These are phyloP conservation scores for Liriodendron chinense DNA, from an alignment of 164 flowering plant genomes.

Conservation along the genomic window DNA sequence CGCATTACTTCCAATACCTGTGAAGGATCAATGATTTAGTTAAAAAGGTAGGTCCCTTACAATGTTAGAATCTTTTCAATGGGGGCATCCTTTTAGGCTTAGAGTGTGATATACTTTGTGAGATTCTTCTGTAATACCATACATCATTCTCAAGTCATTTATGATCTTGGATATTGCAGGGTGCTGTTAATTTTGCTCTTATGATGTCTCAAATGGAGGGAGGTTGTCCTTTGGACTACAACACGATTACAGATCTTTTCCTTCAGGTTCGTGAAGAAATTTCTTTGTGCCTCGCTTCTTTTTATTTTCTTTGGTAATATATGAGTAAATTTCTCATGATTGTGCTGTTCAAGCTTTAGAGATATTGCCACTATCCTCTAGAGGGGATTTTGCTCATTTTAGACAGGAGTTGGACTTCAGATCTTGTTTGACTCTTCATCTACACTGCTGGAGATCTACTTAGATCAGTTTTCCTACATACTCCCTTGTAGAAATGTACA, in stretches of 20 bases:
- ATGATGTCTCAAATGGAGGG: constrained; percentile 99
- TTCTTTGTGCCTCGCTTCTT: not conserved
- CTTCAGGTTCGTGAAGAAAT: constrained; percentile 62
- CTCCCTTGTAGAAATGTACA: not conserved
- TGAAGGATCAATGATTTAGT: not conserved
- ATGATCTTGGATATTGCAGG: constrained; percentile 38
- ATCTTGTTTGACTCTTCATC: not conserved
- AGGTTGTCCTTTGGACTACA: constrained; percentile 95
- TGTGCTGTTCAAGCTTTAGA: not conserved
- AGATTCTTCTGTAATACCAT: not conserved
- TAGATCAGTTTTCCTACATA: not conserved
- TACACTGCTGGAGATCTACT: not conserved
- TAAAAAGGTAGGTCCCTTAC: not conserved
- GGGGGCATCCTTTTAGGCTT: too few species aligned
- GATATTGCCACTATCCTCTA: not conserved
- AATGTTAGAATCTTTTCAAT: not conserved
- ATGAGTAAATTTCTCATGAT: not conserved
- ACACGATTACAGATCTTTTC: constrained; percentile 93
- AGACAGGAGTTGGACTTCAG: not conserved
- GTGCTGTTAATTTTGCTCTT: constrained; percentile 95
- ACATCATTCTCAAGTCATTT: not conserved
- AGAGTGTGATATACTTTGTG: not conserved
- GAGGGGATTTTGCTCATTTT: not conserved
- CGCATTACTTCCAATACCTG: not conserved
- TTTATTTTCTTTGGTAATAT: not conserved